Evolutionary conservation across 2,329 filamentous ascomycete genomes (phyloP).

Genomic region (Ophiosphaerella korrae): DNA sequence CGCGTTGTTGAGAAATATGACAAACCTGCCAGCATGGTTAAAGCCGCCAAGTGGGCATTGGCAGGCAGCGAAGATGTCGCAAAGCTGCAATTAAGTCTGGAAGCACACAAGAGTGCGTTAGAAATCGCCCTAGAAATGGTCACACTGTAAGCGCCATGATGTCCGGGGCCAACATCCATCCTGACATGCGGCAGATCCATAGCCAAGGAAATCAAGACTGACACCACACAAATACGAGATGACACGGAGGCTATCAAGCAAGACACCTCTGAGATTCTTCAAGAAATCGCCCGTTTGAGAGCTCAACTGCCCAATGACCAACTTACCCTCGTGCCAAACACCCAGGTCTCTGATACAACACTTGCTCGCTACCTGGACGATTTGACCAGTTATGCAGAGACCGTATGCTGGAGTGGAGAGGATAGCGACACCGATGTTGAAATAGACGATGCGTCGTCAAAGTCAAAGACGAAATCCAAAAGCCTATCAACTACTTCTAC

Average conservation of each 20-base stretch:
- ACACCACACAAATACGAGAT: not conserved
- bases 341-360: not conserved
- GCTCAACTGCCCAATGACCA: constrained; percentile 5
- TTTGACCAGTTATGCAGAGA: constrained; percentile 11
- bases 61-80: constrained; percentile 2
- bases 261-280: constrained; percentile 14
- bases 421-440: constrained; percentile 4
- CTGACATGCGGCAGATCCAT: not conserved
- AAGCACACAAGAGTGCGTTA: constrained; percentile 1
- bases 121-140: constrained; percentile 4
- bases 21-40: not conserved
- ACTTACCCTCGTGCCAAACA: not conserved
- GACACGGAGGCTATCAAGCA: constrained; percentile 10
- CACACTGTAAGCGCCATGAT: not conserved
- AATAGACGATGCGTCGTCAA: not conserved
- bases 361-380: constrained; percentile 14
- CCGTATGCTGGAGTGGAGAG: constrained; percentile 6
- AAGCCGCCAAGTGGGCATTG: not conserved
- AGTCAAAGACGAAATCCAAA: not conserved
- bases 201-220: not conserved
- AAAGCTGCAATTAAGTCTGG: not conserved
- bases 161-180: too few species aligned
- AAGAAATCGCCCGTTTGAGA: constrained; percentile 11
- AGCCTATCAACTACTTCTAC: not conserved
- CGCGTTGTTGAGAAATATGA: constrained; percentile 1